phyloP scores from a whole-genome alignment of 306 rosid genomes.

The Casuarina equisetifolia region DNA sequence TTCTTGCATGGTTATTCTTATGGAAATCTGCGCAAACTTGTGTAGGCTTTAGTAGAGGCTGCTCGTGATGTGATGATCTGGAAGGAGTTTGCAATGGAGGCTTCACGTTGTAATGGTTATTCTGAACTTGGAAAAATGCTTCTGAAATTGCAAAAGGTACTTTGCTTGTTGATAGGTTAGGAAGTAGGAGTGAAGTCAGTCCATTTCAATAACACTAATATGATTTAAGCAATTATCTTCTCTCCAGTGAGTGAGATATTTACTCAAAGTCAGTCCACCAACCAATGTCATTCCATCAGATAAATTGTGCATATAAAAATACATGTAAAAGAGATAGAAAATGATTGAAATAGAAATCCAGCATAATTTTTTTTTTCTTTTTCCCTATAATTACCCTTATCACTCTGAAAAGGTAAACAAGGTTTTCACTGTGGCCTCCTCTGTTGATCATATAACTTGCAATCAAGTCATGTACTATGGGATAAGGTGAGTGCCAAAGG shows the following conservation, averaged over 20 bases:
- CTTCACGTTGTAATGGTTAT: slow-evolving; percentile 78
- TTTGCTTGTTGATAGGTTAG: slow-evolving; percentile 40
- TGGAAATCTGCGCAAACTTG: slow-evolving; percentile 30
- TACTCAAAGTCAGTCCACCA: neutral
- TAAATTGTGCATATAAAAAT: neutral
- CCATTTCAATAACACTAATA: slow-evolving; percentile 7
- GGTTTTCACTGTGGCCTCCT: neutral
- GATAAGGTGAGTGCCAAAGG: neutral
- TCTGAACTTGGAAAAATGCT: slow-evolving; percentile 92
- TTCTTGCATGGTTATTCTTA: slow-evolving; percentile 19
- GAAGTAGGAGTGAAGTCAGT: slow-evolving; percentile 20
- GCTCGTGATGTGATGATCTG: slow-evolving; percentile 72
- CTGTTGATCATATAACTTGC: neutral
- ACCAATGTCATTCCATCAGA: neutral
- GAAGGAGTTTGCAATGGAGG: slow-evolving; percentile 95
- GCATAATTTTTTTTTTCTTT: neutral
- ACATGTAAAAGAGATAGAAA: neutral
- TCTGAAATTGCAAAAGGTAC: slow-evolving; percentile 82
- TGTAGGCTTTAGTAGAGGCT: slow-evolving; percentile 78
- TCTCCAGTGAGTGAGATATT: neutral
- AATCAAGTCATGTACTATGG: neutral
- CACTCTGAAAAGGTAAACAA: too few relatives aligned
- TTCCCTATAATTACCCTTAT: too few relatives aligned
- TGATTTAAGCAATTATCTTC: slow-evolving; percentile 8
- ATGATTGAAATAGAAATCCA: neutral